phyloP scores from a whole-genome alignment of 306 rosid species.

The Parietaria judaica region DNA sequence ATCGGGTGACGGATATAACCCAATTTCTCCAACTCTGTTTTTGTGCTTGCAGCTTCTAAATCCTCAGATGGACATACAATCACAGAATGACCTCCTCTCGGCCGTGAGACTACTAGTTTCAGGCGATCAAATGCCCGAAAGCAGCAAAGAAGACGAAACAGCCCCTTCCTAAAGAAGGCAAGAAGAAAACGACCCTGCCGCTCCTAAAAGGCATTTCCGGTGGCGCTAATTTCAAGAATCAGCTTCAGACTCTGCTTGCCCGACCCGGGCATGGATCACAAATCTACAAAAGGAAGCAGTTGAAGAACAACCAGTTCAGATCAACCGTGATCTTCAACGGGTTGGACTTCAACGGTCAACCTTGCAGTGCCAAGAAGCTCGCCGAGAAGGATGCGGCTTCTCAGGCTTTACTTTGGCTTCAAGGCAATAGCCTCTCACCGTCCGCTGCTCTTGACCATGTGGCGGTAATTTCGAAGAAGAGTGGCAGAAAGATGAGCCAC shows the following conservation, averaged over 20 bases:
- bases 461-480: conserved; percentile 57
- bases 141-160: conserved; percentile 26
- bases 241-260: conserved; percentile 62
- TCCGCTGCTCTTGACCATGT: conserved; percentile 38
- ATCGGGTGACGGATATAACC: too few species aligned
- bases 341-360: conserved; percentile 63
- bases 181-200: too few species aligned
- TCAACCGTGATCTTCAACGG: conserved; percentile 84
- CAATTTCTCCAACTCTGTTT: too few species aligned
- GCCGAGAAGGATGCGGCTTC: conserved; percentile 90
- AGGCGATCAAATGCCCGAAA: conserved; percentile 48
- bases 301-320: conserved; percentile 61
- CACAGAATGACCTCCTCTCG: conserved; percentile 51
- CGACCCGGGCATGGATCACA: conserved; percentile 76
- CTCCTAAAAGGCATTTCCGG: conserved; percentile 20
- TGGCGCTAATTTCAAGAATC: conserved; percentile 49
- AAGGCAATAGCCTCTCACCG: conserved; percentile 55
- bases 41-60: conserved; percentile 68
- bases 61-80: conserved; percentile 54
- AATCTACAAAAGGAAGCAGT: conserved; percentile 63
- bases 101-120: conserved; percentile 79
- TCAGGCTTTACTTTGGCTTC: conserved; percentile 79
- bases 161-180: conserved; percentile 17
- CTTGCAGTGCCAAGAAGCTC: conserved; percentile 55
- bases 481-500: conserved; percentile 32